These are phyloP conservation scores for Solanum lignicaule DNA, from an alignment of 257 asterid species.

Conservation along the genomic window DNA sequence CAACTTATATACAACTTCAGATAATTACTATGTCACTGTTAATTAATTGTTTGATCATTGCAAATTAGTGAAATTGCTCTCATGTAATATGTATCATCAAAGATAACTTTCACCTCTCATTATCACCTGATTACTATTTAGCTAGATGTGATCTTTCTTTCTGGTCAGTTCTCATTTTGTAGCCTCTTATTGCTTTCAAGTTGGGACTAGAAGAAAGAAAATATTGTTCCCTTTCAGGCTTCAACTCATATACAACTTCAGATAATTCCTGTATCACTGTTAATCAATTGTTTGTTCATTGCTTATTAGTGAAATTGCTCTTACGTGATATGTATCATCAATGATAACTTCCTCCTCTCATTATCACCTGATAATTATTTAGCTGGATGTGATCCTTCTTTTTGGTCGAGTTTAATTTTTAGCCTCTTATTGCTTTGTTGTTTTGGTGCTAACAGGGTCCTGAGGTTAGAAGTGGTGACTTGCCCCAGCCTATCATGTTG, in stretches of 20 bases:
- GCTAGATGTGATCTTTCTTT: neutral
- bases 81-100: neutral
- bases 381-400: neutral
- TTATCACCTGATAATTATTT: neutral
- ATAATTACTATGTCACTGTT: neutral
- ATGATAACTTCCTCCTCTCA: neutral
- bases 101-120: neutral
- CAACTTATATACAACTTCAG: neutral
- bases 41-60: neutral
- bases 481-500: conserved; percentile 84
- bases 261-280: neutral
- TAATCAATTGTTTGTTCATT: neutral
- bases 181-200: neutral
- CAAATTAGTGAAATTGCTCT: neutral
- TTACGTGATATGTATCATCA: neutral
- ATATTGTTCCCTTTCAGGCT: neutral
- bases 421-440: neutral
- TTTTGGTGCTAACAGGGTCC: conserved; percentile 72
- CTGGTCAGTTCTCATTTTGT: neutral
- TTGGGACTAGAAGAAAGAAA: neutral
- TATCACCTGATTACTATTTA: neutral
- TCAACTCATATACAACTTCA: neutral
- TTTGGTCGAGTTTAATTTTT: neutral
- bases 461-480: conserved; percentile 98
- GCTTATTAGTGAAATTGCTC: neutral